phyloP scores from a whole-genome alignment of 139 green algal species.

The Haematococcus sp. region DNA sequence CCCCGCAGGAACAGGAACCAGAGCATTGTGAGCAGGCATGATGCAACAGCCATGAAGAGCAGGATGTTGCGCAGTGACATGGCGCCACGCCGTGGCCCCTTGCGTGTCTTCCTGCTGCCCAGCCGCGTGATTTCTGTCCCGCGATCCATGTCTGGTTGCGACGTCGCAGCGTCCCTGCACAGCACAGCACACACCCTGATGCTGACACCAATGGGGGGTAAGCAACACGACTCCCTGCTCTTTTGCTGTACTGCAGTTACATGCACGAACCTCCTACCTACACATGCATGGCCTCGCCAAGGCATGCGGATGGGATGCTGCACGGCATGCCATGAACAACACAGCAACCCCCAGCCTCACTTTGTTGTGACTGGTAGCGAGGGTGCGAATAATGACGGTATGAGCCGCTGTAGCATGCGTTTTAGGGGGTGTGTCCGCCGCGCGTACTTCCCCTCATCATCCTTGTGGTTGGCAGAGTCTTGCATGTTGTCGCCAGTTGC shows the following conservation, averaged over 20 bases:
- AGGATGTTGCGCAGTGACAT: slow-evolving; percentile 8
- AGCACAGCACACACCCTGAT: neutral
- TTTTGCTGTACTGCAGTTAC: too few relatives aligned
- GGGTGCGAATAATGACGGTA: slow-evolving; percentile 64
- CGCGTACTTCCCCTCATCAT: slow-evolving; percentile 63
- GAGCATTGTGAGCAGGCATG: slow-evolving; percentile 23
- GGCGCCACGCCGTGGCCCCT: slow-evolving; percentile 10
- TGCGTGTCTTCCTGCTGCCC: slow-evolving; percentile 2
- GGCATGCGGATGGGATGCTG: too few relatives aligned
- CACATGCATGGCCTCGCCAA: too few relatives aligned
- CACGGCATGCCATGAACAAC: neutral
- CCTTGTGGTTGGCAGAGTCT: slow-evolving; percentile 5
- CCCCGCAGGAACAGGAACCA: slow-evolving; percentile 16
- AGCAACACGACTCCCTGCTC: too few relatives aligned
- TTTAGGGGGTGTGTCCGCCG: slow-evolving; percentile 40
- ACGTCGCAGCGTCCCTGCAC: slow-evolving; percentile 11
- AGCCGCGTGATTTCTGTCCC: slow-evolving; percentile 1
- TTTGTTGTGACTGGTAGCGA: slow-evolving; percentile 53
- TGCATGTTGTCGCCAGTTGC: slow-evolving; percentile 25
- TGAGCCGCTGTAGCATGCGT: slow-evolving; percentile 61
- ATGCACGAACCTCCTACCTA: too few relatives aligned
- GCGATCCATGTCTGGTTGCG: neutral
- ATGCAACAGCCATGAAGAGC: slow-evolving; percentile 15
- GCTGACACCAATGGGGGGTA: too few relatives aligned
- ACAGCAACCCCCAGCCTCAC: slow-evolving; percentile 21